Evolutionary conservation across 768 basidiomycete genomes (phyloP).

Genomic region (Rhizopogon salebrosus): DNA sequence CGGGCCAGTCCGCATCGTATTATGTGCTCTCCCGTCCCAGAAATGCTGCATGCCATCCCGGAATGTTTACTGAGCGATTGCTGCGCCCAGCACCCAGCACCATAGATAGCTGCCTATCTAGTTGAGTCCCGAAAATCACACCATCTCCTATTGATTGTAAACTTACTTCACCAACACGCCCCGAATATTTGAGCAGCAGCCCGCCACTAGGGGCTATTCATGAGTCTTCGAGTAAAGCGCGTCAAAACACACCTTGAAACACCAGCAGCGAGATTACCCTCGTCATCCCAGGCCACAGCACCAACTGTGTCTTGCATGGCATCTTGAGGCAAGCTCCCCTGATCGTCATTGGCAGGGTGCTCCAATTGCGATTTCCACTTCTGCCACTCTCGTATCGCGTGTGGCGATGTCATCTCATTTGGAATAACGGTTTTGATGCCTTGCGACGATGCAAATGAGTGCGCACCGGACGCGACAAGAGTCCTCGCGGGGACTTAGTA

Average conservation of each 20-base stretch:
- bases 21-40: conserved; percentile 74
- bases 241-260: conserved; percentile 55
- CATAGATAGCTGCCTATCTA: conserved; percentile 60
- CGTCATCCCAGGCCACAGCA: conserved; percentile 52
- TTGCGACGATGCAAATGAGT: conserved; percentile 39
- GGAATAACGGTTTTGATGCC: conserved; percentile 33
- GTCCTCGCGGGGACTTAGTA: conserved; percentile 33
- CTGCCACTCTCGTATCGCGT: conserved; percentile 50
- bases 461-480: conserved; percentile 59
- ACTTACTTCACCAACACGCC: conserved; percentile 69
- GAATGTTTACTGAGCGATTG: conserved; percentile 15
- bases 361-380: conserved; percentile 52
- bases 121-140: background rate
- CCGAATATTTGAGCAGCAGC: conserved; percentile 68
- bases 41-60: conserved; percentile 66
- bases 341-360: background rate
- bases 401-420: conserved; percentile 43
- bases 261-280: conserved; percentile 54
- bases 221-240: background rate
- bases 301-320: conserved; percentile 76
- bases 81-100: conserved; percentile 75
- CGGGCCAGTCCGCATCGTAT: conserved; percentile 52
- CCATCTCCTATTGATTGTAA: background rate
- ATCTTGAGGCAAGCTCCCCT: conserved; percentile 17
- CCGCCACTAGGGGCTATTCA: conserved; percentile 53